Evolutionary conservation across 805 yeast genomes (phyloP), one percentile per base, ranked within the genome.

Genomic region (Starmerella asiatica): DNA sequence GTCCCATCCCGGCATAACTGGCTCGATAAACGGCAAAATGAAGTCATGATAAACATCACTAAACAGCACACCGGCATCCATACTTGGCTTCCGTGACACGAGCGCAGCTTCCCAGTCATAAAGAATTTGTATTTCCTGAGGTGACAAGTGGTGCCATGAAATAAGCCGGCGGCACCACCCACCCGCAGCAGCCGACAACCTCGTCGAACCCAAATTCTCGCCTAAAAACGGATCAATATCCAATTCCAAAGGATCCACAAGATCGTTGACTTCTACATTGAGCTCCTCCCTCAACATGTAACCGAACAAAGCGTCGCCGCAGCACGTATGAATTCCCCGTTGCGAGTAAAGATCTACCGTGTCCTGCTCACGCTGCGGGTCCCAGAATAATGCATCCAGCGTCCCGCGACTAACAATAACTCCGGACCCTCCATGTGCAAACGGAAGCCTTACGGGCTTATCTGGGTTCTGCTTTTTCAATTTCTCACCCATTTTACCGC

Each of bases 361-460:
- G 21, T 40, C 34, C 9, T 30, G 38, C 16, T 53, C 50, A 5
- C 52, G 54, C 11, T 48, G 44, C 3, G 44, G 45, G 27, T 44
- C 48, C 48, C 55, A 58, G 30, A 62, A 50, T 20, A 56, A 40
- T 7, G 40, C 45, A 12, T 52, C 53, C 38, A 60, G 45, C 3
- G 61, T 51, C 3, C 54, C 58, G 1, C 50, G 49, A 7, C 63
- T 58, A 6, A 60, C 37, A 5, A 58, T 49, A 1, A 57, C 55
- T 7, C 65, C 66, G 0, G 61, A 52, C 3, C 65, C 67, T 21
- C 66, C 66, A 36, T 62, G 65, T 9, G 63, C 65, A 43, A 61
- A 62, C 21, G 39, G 32, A 28, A 52, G 34, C 29, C 40, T 11
- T 42, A 48, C 32, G 21, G 27, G 52, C 36, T 40, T 45, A 6